Evolutionary conservation across 352 stramenopile genomes (phyloP).

Genomic region (Phytophthora pini): DNA sequence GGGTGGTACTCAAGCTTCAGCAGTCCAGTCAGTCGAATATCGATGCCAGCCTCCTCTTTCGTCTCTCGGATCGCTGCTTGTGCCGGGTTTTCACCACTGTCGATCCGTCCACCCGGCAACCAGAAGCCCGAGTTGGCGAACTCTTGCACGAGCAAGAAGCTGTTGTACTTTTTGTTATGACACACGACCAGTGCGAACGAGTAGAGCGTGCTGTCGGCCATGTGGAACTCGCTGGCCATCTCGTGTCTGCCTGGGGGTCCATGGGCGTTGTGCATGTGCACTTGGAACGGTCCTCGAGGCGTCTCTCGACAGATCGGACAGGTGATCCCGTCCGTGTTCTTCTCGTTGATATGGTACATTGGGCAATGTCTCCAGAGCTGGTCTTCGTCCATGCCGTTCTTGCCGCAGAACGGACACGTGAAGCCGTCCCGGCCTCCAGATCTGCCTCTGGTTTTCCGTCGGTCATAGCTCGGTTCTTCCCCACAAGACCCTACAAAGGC

Average conservation of each 20-base stretch:
- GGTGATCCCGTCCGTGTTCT: slow-evolving; percentile 69
- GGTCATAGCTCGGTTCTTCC: slow-evolving; percentile 5
- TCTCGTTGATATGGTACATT: slow-evolving; percentile 89
- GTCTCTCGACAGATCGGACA: slow-evolving; percentile 81
- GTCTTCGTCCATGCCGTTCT: slow-evolving; percentile 78
- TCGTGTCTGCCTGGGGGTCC: slow-evolving; percentile 77
- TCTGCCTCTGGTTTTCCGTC: slow-evolving; percentile 29
- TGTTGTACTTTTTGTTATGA: slow-evolving; percentile 84
- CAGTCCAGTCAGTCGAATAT: slow-evolving; percentile 79
- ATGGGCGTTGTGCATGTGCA: slow-evolving; percentile 88
- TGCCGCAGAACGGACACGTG: slow-evolving; percentile 79
- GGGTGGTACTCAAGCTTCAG: slow-evolving; percentile 89
- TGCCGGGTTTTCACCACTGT: slow-evolving; percentile 77
- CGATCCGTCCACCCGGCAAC: slow-evolving; percentile 79
- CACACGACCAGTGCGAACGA: slow-evolving; percentile 88
- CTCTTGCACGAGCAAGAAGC: slow-evolving; percentile 87
- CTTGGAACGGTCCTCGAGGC: slow-evolving; percentile 77
- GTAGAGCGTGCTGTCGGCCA: slow-evolving; percentile 76
- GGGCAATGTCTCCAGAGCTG: slow-evolving; percentile 86
- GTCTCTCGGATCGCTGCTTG: slow-evolving; percentile 85
- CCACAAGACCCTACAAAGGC: slow-evolving; percentile 66
- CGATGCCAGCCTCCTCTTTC: slow-evolving; percentile 86
- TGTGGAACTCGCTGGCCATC: slow-evolving; percentile 85
- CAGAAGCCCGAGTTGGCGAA: slow-evolving; percentile 89
- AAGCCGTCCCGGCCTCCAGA: slow-evolving; percentile 39